Evolutionary conservation across 371 early-diverging fungal genomes (phyloP), one percentile per base, ranked within the genome.

Genomic region (Mortierella sp.): DNA sequence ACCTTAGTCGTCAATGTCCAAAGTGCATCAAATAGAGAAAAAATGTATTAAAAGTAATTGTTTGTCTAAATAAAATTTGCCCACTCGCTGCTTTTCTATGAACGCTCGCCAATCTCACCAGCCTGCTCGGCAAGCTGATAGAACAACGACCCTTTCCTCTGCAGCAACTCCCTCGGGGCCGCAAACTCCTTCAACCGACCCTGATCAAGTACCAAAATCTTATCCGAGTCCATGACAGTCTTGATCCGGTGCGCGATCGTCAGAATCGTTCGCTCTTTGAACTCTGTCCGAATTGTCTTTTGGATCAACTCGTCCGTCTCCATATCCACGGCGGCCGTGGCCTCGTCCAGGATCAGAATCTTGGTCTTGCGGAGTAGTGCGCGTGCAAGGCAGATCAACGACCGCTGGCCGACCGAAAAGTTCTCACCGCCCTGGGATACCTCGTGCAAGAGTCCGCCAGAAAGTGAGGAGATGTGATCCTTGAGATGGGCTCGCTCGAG

Each of bases 151-250:
- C 84, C 89, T 39, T 86, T 75, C n/a, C 73, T 73, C n/a, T 74
- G 77, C 83, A 94, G 87, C 55, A 94, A 86, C 11, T 50, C 71
- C 52, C 75, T 76, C 0, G 93, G 93, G 8, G 91, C 85, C 70
- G 89, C 94, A 79, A 89, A 92, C 78, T 97, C 97, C 24, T 91
- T 91, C 11, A 96, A 79, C 13, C 76, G 61, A 4, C 96, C 96
- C 47, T 91, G 91, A 73, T 95, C 95, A 58, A 97, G 85, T 0
- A 96, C 95, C 29, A 97, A 79, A 26, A 96, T 92, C 43, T 89
- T 88, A 79, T 97, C 96, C 73, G 94, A 97, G 79, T 96, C 96
- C 53, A 95, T 94, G n/a, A 97, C 90, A 1, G 96, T 96, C 67
- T 92, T 87, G 72, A 95, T 87, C 37, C 67, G 87, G 72, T 93